These are phyloP conservation scores for Podaxis sp. DNA, from an alignment of 768 basidiomycete genomes.

Conservation along the genomic window DNA sequence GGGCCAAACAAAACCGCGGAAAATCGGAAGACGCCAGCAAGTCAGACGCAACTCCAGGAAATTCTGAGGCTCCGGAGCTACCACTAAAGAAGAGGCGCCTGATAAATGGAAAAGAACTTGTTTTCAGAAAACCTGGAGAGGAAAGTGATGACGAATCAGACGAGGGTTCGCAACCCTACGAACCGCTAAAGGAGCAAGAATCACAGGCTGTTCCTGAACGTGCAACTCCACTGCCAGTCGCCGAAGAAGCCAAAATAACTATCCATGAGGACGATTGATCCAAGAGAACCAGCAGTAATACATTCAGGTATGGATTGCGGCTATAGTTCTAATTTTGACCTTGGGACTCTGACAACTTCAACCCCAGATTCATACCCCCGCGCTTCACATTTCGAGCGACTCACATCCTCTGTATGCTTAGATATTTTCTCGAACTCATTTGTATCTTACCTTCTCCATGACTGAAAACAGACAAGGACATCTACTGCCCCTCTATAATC, in stretches of 20 bases:
- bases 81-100: slow-evolving; percentile 80
- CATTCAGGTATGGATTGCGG: neutral
- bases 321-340: neutral
- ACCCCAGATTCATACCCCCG: neutral
- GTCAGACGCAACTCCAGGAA: slow-evolving; percentile 24
- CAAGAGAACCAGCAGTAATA: neutral
- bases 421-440: neutral
- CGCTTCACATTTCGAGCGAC: neutral
- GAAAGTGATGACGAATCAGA: slow-evolving; percentile 37
- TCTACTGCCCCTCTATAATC: neutral
- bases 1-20: slow-evolving; percentile 44
- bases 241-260: slow-evolving; percentile 27
- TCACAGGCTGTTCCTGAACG: neutral
- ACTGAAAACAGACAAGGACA: neutral
- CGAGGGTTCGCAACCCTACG: slow-evolving; percentile 19
- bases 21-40: slow-evolving; percentile 22
- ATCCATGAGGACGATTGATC: slow-evolving; percentile 32
- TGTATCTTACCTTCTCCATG: neutral
- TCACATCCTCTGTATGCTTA: slow-evolving; percentile 1
- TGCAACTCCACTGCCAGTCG: slow-evolving; percentile 11
- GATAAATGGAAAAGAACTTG: slow-evolving; percentile 73
- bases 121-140: slow-evolving; percentile 46
- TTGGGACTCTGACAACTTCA: neutral
- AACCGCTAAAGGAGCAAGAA: slow-evolving; percentile 6
- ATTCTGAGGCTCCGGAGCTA: neutral